Conservation (phyloP, 2,329 filamentous ascomycete genomes). For the Hypoxylon sp. region DNA sequence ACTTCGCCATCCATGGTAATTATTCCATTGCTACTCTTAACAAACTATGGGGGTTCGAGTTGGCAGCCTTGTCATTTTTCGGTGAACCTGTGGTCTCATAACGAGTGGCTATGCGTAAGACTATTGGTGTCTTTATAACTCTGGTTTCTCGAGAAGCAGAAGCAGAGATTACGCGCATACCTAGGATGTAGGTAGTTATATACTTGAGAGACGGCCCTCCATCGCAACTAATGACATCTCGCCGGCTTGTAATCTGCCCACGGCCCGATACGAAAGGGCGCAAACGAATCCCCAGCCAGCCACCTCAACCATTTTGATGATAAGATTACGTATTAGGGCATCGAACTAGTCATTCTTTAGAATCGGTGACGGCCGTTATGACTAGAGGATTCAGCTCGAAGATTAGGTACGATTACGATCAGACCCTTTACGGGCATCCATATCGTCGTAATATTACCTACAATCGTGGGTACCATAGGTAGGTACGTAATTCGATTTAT, state of each 20-base stretch:
- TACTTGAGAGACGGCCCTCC: no score
- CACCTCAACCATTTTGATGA: no score
- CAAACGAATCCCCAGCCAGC: constrained; percentile 1
- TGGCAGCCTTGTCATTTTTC: constrained; percentile 17
- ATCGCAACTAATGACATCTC: neutral
- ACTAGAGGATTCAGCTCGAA: no score
- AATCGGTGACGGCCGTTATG: constrained; percentile 6
- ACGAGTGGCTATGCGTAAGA: neutral
- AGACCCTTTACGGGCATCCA: no score
- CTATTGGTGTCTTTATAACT: neutral
- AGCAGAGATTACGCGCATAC: neutral
- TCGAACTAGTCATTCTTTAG: neutral
- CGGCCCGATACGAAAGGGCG: constrained; percentile 1
- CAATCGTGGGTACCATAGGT: neutral
- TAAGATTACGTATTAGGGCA: neutral
- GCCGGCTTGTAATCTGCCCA: constrained; percentile 6
- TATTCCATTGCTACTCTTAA: no score
- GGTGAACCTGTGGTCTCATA: constrained; percentile 14
- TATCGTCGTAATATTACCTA: no score
- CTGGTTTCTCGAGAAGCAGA: neutral
- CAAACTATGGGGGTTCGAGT: no score
- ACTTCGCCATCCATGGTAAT: constrained; percentile 17
- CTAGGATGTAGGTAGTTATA: no score
- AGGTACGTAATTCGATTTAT: no score
- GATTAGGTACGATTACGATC: constrained; percentile 1